phyloP scores from a whole-genome alignment of 2,329 filamentous ascomycete genomes.

The Sporothrix variecibatus region DNA sequence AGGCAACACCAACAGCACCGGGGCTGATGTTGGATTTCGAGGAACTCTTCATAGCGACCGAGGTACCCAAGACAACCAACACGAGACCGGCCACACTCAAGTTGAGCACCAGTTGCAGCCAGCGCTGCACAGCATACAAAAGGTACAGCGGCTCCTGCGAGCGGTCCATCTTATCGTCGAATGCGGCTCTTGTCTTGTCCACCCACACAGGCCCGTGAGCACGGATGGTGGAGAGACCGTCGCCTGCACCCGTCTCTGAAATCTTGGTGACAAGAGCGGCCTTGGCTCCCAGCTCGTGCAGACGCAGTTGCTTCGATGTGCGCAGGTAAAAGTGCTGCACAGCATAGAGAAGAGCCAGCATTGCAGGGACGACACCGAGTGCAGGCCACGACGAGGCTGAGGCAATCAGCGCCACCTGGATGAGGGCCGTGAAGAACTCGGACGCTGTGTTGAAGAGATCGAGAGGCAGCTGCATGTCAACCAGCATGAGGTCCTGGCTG shows the following conservation, averaged over 20 bases:
- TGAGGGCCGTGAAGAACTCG: slow-evolving; percentile 16
- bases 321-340: slow-evolving; percentile 15
- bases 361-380: not conserved
- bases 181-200: not conserved
- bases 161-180: slow-evolving; percentile 11
- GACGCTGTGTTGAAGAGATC: slow-evolving; percentile 18
- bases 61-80: slow-evolving; percentile 1
- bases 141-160: slow-evolving; percentile 9
- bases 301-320: slow-evolving; percentile 11
- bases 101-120: slow-evolving; percentile 9
- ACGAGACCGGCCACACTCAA: slow-evolving; percentile 13
- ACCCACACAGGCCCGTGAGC: slow-evolving; percentile 9
- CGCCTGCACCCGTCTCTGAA: not conserved
- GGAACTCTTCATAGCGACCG: not conserved
- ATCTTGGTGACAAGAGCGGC: not conserved
- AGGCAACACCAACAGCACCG: slow-evolving; percentile 10
- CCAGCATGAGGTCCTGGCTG: slow-evolving; percentile 21
- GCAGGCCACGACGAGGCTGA: slow-evolving; percentile 8
- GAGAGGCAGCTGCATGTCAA: slow-evolving; percentile 20
- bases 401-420: slow-evolving; percentile 1
- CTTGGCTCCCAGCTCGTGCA: slow-evolving; percentile 7
- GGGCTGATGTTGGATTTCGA: slow-evolving; percentile 4
- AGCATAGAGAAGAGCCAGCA: not conserved
- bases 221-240: slow-evolving; percentile 11
- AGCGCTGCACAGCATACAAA: slow-evolving; percentile 4